phyloP scores from a whole-genome alignment of 2,329 filamentous ascomycete species.

The Pestalotiopsis sp. region DNA sequence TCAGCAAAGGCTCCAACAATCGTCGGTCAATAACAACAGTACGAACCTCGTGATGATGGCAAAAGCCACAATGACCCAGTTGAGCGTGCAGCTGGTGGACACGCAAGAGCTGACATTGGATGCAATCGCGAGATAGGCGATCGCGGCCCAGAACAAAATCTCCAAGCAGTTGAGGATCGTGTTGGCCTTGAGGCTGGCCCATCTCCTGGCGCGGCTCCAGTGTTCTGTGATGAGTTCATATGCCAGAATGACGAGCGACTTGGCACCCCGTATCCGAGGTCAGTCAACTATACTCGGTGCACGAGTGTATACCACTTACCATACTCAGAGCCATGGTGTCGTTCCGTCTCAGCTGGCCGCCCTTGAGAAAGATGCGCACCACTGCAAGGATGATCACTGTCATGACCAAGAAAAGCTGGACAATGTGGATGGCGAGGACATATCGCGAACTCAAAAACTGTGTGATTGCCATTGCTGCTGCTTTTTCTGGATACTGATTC shows the following conservation, averaged over 20 bases:
- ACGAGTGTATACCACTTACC: background rate
- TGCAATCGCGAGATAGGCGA: background rate
- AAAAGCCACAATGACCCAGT: background rate
- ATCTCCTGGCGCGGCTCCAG: background rate
- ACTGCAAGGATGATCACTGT: background rate
- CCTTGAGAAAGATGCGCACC: background rate
- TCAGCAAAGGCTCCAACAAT: background rate
- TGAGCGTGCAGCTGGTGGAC: background rate
- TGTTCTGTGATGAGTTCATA: background rate
- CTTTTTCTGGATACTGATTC: background rate
- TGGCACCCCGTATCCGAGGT: background rate
- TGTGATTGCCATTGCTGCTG: background rate
- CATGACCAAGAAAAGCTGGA: background rate
- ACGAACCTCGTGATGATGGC: background rate
- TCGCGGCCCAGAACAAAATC: slow-evolving; percentile 1
- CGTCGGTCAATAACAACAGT: background rate
- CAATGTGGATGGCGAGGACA: background rate
- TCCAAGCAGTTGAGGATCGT: background rate
- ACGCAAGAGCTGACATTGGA: background rate
- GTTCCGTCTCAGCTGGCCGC: background rate
- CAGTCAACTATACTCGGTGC: background rate
- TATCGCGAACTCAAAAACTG: background rate
- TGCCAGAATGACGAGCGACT: background rate
- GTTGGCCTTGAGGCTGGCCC: background rate
- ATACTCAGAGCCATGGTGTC: background rate